Percentiles rank a stretch among this genome's conserved stretches.
phyloP scores from a whole-genome alignment of 345 rosid genomes.

The Populus pruinosa region DNA sequence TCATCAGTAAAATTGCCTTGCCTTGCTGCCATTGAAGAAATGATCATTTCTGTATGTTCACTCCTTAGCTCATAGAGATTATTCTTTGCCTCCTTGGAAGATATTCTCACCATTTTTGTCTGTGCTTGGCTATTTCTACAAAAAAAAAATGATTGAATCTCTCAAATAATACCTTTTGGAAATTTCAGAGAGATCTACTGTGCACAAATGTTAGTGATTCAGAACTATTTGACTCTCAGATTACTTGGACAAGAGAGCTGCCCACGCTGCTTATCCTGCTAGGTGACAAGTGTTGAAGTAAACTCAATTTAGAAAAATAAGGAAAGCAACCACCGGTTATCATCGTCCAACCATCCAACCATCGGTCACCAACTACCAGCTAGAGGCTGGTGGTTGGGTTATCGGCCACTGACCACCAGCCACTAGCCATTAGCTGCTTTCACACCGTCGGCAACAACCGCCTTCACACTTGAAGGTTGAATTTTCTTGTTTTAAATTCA shows the following conservation, averaged over 20 bases:
- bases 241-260: conserved; percentile 69
- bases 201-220: conserved; percentile 43
- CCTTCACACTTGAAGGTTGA: too few relatives aligned
- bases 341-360: too few relatives aligned
- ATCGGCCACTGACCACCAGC: too few relatives aligned
- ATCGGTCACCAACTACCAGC: too few relatives aligned
- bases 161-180: neutral
- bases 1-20: conserved; percentile 64
- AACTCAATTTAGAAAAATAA: too few relatives aligned
- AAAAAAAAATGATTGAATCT: neutral
- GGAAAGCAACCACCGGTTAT: too few relatives aligned
- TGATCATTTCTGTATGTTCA: conserved; percentile 71
- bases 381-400: too few relatives aligned
- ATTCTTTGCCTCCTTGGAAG: neutral
- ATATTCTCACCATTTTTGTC: neutral
- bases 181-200: conserved; percentile 38
- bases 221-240: conserved; percentile 41
- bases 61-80: neutral
- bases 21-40: conserved; percentile 52
- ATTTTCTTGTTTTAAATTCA: too few relatives aligned
- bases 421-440: too few relatives aligned
- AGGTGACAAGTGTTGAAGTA: too few relatives aligned
- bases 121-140: neutral
- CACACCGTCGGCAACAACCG: too few relatives aligned
- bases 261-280: conserved; percentile 57